Conservation (phyloP, 805 yeast species). For the Vanderwaltozyma polyspora region DNA sequence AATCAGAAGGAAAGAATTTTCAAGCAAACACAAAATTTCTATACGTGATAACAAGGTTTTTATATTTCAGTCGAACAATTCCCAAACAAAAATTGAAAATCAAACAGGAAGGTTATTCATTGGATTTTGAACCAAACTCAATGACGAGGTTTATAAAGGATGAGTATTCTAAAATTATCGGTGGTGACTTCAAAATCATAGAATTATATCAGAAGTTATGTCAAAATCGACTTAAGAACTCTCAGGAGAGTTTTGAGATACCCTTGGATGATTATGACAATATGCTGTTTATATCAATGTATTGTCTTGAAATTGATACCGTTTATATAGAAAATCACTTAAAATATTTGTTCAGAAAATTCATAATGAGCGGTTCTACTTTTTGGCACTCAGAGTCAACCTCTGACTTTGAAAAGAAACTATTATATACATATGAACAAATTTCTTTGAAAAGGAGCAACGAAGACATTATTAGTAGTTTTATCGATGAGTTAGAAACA, state of each 20-base stretch:
- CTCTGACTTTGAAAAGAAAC: neutral
- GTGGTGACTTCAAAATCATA: constrained; percentile 9
- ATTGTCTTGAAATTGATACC: constrained; percentile 1
- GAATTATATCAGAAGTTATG: constrained; percentile 11
- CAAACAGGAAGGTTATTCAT: neutral
- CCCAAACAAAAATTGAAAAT: neutral
- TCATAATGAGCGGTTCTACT: constrained; percentile 7
- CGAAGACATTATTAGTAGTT: too few relatives aligned
- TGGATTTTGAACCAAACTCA: neutral
- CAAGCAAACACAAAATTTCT: too few relatives aligned
- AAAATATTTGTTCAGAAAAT: constrained; percentile 10
- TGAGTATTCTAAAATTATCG: constrained; percentile 2
- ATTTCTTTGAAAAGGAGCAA: neutral
- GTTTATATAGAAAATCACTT: constrained; percentile 2
- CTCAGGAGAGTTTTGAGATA: neutral
- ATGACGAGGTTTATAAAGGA: neutral
- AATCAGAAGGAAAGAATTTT: too few relatives aligned
- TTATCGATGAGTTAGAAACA: too few relatives aligned
- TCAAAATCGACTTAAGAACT: constrained; percentile 2
- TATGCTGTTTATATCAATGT: neutral
- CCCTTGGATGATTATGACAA: neutral
- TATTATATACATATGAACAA: constrained; percentile 1
- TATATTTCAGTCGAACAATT: too few relatives aligned
- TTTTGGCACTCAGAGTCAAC: neutral
- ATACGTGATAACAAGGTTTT: too few relatives aligned